These are phyloP conservation scores for Exophiala mesophila DNA, from an alignment of 2,329 filamentous ascomycete genomes.

Conservation along the genomic window DNA sequence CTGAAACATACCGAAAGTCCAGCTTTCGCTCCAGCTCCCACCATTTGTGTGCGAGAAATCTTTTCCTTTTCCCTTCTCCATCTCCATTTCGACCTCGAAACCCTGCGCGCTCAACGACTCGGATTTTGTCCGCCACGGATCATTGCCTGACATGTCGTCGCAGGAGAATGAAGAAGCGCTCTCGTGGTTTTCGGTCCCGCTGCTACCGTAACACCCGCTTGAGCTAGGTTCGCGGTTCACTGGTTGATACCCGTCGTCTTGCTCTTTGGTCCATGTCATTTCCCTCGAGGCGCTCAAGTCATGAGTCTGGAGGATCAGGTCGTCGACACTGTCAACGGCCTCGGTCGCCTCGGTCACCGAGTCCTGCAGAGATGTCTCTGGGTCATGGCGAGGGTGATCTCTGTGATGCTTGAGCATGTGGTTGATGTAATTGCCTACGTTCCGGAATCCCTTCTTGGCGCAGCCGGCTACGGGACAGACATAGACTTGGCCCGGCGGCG, in stretches of 20 bases:
- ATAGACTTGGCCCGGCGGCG: constrained; percentile 8
- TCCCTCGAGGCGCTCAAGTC: no score
- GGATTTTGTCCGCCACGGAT: no score
- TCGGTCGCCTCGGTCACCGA: background rate
- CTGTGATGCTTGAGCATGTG: constrained; percentile 10
- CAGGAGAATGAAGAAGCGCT: no score
- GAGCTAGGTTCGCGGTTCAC: no score
- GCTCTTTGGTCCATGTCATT: no score
- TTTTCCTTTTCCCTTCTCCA: no score
- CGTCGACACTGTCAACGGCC: background rate
- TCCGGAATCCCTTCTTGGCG: constrained; percentile 9
- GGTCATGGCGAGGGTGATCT: constrained; percentile 5
- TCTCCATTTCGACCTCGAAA: no score
- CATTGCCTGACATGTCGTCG: no score
- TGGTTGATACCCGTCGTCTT: no score
- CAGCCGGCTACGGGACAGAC: constrained; percentile 12
- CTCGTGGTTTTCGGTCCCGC: no score
- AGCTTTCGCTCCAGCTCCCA: background rate
- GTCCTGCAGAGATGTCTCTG: constrained; percentile 5
- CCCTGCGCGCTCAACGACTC: no score
- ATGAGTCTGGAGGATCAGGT: constrained; percentile 4
- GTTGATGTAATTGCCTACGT: constrained; percentile 14
- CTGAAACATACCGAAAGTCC: constrained; percentile 4
- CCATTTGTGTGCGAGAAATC: background rate
- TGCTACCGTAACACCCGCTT: no score